These are phyloP conservation scores for Fremontodendron californicum DNA, from an alignment of 345 rosid genomes.

Conservation along the genomic window DNA sequence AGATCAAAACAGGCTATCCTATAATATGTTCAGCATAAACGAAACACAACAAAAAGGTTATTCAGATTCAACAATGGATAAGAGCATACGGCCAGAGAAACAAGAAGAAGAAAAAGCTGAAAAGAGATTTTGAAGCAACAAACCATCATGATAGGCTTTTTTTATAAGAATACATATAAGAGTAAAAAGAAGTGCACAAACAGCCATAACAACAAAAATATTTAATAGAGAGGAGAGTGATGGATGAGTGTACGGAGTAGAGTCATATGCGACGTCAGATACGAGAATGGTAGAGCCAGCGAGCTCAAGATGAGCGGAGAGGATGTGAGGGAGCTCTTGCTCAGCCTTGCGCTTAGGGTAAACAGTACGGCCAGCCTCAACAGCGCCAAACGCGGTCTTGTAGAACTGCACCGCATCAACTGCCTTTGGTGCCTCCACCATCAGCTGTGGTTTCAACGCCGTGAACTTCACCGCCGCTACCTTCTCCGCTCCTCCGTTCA, in stretches of 20 bases:
- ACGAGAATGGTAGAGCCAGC: conserved; percentile 60
- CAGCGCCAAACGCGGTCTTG: conserved; percentile 75
- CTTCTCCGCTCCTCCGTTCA: conserved; percentile 56
- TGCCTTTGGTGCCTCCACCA: conserved; percentile 80
- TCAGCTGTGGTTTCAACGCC: conserved; percentile 58
- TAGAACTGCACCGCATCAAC: conserved; percentile 75
- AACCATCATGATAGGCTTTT: neutral
- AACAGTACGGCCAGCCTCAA: conserved; percentile 53
- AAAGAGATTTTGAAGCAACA: neutral
- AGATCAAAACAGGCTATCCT: neutral
- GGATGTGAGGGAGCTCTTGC: conserved; percentile 79
- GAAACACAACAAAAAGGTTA: neutral
- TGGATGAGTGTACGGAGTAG: conserved; percentile 35
- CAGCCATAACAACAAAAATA: neutral
- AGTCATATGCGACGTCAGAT: conserved; percentile 42
- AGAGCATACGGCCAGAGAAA: neutral
- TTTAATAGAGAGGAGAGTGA: neutral
- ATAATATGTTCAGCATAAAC: neutral
- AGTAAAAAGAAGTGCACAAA: neutral
- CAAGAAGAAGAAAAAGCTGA: neutral
- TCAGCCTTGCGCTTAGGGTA: conserved; percentile 90
- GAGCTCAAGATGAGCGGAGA: conserved; percentile 62
- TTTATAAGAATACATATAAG: neutral
- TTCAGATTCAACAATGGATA: neutral
- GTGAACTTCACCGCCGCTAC: conserved; percentile 46